phyloP scores from a whole-genome alignment of 257 asterid species.

The Solanum sejunctum region DNA sequence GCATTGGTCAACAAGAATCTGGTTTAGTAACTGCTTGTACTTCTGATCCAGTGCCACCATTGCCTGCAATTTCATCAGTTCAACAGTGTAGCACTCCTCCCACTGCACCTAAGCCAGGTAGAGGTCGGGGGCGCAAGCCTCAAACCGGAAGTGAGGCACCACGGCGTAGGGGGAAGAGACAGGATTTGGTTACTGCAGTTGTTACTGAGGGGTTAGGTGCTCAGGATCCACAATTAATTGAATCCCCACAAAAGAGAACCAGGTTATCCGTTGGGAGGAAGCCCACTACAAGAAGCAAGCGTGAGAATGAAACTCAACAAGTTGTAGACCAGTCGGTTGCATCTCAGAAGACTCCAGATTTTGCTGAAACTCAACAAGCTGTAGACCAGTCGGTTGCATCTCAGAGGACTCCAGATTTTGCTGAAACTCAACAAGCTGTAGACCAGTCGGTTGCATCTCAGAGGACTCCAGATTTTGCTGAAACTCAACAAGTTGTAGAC shows the following conservation, averaged over 20 bases:
- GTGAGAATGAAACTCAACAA: conserved; percentile 19
- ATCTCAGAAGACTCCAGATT: conserved; percentile 19
- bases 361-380: conserved; percentile 11
- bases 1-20: conserved; percentile 24
- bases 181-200: conserved; percentile 27
- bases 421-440: conserved; percentile 10
- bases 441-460: conserved; percentile 26
- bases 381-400: conserved; percentile 23
- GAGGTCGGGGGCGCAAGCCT: conserved; percentile 46
- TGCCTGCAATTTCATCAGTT: conserved; percentile 20
- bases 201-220: conserved; percentile 30
- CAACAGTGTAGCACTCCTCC: conserved; percentile 21
- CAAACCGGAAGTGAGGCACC: conserved; percentile 53
- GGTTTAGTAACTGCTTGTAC: conserved; percentile 16
- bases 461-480: conserved; percentile 12
- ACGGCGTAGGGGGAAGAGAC: conserved; percentile 61
- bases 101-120: conserved; percentile 38
- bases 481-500: conserved; percentile 13
- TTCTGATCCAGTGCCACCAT: conserved; percentile 20
- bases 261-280: conserved; percentile 52
- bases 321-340: conserved; percentile 17
- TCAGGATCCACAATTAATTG: conserved; percentile 33
- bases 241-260: conserved; percentile 51
- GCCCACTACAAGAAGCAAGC: conserved; percentile 30
- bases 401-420: conserved; percentile 16